phyloP scores from a whole-genome alignment of 805 yeast genomes.

The Yarrowia divulgata region DNA sequence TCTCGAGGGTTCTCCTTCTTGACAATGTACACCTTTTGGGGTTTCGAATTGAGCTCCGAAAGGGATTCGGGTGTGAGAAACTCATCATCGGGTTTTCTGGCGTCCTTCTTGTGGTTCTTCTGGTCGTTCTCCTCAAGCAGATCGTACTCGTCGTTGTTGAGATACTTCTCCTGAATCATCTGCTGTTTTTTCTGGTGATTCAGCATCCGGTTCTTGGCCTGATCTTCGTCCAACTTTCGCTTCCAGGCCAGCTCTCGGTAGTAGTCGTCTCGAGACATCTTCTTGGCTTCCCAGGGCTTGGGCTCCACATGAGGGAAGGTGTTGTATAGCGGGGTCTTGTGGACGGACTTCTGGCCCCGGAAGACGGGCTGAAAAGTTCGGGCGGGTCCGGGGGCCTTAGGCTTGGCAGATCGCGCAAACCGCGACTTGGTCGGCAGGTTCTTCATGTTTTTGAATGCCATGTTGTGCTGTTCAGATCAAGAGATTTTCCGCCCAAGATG shows the following conservation, averaged over 20 bases:
- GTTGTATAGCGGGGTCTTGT: slow-evolving; percentile 35
- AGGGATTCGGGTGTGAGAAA: slow-evolving; percentile 6
- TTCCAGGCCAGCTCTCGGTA: slow-evolving; percentile 20
- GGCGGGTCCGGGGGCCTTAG: slow-evolving; percentile 27
- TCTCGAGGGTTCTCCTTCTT: slow-evolving; percentile 39
- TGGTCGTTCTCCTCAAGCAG: slow-evolving; percentile 1
- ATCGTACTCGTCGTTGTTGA: slow-evolving; percentile 29
- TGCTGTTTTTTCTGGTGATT: slow-evolving; percentile 20
- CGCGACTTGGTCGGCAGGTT: slow-evolving; percentile 5
- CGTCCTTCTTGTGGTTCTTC: not conserved
- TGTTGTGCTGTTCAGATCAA: slow-evolving; percentile 14
- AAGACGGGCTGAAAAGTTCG: slow-evolving; percentile 24
- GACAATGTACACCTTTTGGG: slow-evolving; percentile 30
- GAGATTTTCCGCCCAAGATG: not conserved
- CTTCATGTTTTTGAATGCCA: slow-evolving; percentile 26
- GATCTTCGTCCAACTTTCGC: slow-evolving; percentile 29
- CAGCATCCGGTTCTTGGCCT: slow-evolving; percentile 3
- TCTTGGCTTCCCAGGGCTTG: slow-evolving; percentile 37
- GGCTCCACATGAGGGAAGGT: slow-evolving; percentile 35
- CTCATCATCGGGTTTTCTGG: not conserved
- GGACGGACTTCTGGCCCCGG: slow-evolving; percentile 11
- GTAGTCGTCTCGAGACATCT: slow-evolving; percentile 33
- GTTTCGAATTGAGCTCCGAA: not conserved
- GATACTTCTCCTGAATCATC: slow-evolving; percentile 28
- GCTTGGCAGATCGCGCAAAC: slow-evolving; percentile 12